Base-by-base conservation (phyloP, 2,329 filamentous ascomycete genomes). In the Macroventuria anomochaeta region DNA sequence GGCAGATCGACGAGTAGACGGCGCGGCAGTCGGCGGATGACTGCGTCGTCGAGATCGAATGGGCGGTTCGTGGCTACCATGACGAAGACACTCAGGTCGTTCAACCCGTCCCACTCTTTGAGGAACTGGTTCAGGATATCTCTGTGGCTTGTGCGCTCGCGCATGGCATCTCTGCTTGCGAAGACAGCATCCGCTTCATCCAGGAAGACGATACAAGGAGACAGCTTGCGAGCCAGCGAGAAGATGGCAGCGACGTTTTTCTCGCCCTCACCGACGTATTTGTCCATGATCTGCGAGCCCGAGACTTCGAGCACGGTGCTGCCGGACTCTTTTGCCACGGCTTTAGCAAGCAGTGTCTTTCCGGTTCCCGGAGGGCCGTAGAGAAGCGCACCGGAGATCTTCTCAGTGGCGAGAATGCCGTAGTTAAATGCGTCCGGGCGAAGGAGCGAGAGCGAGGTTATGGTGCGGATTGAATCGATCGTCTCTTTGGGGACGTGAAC, bases 31-130 rank as follows among this genome's bases (percentile, higher is more conserved):
- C 90, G 83, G n/a, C 90, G 83, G 38, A 95, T 81, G 8, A 95
- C 89, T 8, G 90, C 90, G 64, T 95, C 90, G 67, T 99, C 95
- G 1, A 99, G 84, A 68, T 97, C 95, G 68, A 96, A 97, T 0
- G 95, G 95, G 8, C 93, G 83, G 74, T 99, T 97, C 7, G 93
- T 97, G 23, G 95, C 93, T 0, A 97, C 92, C 92, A 99, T 97
- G 74, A 99, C 93, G 73, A 99, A 97, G 2, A 93, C 91, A 15
- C 89, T 89, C 39, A 87, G 84, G 53, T 86, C 81, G 64, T 90
- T 89, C 80, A 97, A 88, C 10, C 95, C 95, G 65, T 97, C 95
- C 95, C 93, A 97, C 73, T 97, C 93, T 47, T 92, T 89, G 42
- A 99, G 79, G 74, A 97, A 97, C 75, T 99, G 93, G 70, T 97